These are phyloP conservation scores for Penicillium chermesinum DNA, from an alignment of 495 filamentous ascomycete genomes.

Conservation along the genomic window DNA sequence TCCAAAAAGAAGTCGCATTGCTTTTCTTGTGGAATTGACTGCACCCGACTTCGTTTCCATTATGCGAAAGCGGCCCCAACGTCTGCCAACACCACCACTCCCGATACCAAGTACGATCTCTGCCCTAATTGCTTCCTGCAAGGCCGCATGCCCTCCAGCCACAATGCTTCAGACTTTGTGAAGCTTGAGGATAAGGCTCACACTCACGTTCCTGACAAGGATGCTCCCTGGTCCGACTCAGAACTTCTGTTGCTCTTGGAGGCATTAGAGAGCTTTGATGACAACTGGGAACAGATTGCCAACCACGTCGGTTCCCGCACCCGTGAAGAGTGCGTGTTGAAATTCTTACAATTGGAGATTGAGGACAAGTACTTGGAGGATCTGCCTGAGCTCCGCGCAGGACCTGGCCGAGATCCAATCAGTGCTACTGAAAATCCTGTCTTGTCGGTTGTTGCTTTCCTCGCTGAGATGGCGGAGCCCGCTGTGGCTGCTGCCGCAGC, in stretches of 20 bases:
- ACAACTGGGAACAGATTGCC: conserved; percentile 90
- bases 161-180: conserved; percentile 68
- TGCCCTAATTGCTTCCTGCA: conserved; percentile 88
- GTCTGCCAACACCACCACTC: conserved; percentile 49
- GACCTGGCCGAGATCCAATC: conserved; percentile 76
- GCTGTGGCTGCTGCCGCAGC: conserved; percentile 84
- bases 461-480: conserved; percentile 83
- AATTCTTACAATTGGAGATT: conserved; percentile 88
- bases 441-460: conserved; percentile 88
- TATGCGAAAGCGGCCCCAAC: conserved; percentile 58
- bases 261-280: conserved; percentile 83
- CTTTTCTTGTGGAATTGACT: conserved; percentile 87
- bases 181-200: conserved; percentile 84
- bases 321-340: conserved; percentile 92
- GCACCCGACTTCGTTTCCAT: conserved; percentile 87
- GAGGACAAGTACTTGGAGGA: conserved; percentile 85
- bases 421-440: conserved; percentile 89
- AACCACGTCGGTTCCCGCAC: conserved; percentile 87
- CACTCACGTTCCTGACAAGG: conserved; percentile 65
- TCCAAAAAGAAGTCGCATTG: conserved; percentile 74
- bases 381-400: conserved; percentile 58
- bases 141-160: conserved; percentile 68
- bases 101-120: conserved; percentile 70
- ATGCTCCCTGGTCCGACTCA: conserved; percentile 83
- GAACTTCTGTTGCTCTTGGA: conserved; percentile 83